A percentile compares a stretch with the other conserved stretches of the same genome.
Conservation (phyloP, 192 early-diverging fungal genomes). For the Cladochytrium replicatum region DNA sequence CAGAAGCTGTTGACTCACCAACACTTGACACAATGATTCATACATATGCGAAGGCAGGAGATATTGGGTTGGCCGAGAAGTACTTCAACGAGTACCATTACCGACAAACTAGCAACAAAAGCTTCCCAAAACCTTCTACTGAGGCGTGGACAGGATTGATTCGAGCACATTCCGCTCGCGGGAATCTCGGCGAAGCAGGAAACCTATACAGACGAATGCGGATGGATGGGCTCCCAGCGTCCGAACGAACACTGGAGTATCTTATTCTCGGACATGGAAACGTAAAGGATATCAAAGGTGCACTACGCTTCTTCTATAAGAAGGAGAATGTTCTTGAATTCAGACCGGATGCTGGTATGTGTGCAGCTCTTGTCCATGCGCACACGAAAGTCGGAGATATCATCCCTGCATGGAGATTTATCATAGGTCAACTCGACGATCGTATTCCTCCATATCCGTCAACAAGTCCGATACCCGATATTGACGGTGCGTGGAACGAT, state of each 20-base stretch:
- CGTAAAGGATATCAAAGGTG: conserved; percentile 8
- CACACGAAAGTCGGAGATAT: conserved; percentile 6
- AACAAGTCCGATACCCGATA: no score
- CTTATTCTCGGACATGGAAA: conserved; percentile 12
- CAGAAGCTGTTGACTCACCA: no score
- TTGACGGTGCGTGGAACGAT: no score
- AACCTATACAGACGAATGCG: conserved; percentile 13
- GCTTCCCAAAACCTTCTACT: no score
- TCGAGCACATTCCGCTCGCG: no score
- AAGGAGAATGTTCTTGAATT: conserved; percentile 17
- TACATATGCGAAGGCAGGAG: no score
- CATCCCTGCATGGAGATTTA: conserved; percentile 15
- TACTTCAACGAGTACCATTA: no score
- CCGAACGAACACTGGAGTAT: conserved; percentile 1
- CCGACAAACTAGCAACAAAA: no score
- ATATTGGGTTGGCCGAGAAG: no score
- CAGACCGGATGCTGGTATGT: conserved; percentile 3
- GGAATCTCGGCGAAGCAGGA: conserved; percentile 9
- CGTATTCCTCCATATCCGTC: no score
- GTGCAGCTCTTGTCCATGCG: conserved; percentile 11
- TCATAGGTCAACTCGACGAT: background rate
- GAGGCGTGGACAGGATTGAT: no score
- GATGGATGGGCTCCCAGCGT: conserved; percentile 11
- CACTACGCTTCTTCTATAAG: conserved; percentile 15
- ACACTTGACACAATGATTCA: no score